Conservation (phyloP, 768 basidiomycete genomes). For the Suillus bovinus region DNA sequence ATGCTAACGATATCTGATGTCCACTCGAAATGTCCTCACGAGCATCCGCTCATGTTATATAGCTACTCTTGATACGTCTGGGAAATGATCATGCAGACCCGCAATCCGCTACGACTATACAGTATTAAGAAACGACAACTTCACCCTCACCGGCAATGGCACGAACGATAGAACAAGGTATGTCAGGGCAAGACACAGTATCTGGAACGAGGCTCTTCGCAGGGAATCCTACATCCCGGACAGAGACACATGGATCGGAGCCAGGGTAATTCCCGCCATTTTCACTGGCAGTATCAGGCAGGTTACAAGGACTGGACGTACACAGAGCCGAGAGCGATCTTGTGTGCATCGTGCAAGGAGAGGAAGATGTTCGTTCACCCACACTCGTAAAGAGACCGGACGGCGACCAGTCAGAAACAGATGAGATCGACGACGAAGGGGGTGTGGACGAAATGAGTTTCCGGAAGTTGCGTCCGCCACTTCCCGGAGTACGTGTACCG, state of each 20-base stretch:
- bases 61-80: neutral
- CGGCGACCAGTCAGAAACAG: neutral
- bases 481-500: constrained; percentile 14
- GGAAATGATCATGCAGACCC: neutral
- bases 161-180: neutral
- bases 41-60: neutral
- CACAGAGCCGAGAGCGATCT: neutral
- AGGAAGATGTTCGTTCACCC: neutral
- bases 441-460: neutral
- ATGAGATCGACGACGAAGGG: neutral
- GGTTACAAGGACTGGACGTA: neutral
- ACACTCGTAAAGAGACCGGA: neutral
- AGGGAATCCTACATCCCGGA: neutral
- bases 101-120: neutral
- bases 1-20: neutral
- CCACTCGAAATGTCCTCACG: neutral
- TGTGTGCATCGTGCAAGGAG: neutral
- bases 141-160: neutral
- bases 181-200: neutral
- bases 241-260: neutral
- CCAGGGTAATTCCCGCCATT: neutral
- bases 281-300: too few relatives aligned
- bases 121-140: neutral
- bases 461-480: neutral
- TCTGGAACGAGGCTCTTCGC: neutral